Conservation (phyloP, 768 basidiomycete species). For the Collybia mongolica region DNA sequence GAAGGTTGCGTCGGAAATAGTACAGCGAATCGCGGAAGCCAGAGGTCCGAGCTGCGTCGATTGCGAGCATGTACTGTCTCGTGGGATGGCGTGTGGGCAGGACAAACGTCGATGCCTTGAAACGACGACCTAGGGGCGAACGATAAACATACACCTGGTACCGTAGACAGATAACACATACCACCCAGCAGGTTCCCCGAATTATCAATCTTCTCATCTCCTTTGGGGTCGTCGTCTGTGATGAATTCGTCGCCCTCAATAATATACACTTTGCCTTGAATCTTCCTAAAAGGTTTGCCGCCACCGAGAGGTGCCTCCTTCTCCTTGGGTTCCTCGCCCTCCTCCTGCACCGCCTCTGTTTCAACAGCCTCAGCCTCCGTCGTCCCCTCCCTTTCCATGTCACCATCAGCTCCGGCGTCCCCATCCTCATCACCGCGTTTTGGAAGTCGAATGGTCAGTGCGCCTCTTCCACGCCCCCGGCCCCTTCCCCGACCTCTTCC, state of each 20-base stretch:
- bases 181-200: constrained; percentile 84
- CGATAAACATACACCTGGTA: constrained; percentile 2
- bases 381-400: constrained; percentile 29
- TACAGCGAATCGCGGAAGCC: constrained; percentile 98
- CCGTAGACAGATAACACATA: constrained; percentile 32
- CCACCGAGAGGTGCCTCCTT: constrained; percentile 45
- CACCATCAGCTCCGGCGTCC: constrained; percentile 32
- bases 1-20: constrained; percentile 90
- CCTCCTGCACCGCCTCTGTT: constrained; percentile 23
- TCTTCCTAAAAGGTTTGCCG: constrained; percentile 70
- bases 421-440: constrained; percentile 26
- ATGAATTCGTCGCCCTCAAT: constrained; percentile 91
- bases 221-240: constrained; percentile 80
- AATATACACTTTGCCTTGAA: constrained; percentile 72
- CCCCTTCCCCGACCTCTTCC: constrained; percentile 36
- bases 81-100: constrained; percentile 83
- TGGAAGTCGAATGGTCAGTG: constrained; percentile 28
- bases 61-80: constrained; percentile 90
- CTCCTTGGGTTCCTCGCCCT: constrained; percentile 35
- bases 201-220: constrained; percentile 88
- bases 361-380: constrained; percentile 30
- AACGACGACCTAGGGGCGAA: constrained; percentile 65
- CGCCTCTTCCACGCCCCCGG: constrained; percentile 24
- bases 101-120: constrained; percentile 88
- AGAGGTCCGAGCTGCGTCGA: constrained; percentile 94